Conservation (phyloP, 2,329 filamentous ascomycete species). For the Whalleya microplaca region DNA sequence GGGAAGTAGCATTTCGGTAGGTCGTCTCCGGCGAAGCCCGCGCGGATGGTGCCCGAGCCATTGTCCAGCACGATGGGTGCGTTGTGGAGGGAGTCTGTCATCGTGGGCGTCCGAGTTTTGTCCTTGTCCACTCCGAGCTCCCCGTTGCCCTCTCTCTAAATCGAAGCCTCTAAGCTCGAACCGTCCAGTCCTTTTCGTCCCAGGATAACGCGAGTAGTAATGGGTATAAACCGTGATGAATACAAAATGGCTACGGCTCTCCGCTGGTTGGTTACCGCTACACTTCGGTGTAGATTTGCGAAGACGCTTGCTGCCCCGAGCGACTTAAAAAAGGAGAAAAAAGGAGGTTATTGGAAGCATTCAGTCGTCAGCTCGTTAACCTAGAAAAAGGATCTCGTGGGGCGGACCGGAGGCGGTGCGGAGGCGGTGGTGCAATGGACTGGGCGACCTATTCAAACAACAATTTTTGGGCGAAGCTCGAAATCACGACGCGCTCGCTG, state of each 20-base stretch:
- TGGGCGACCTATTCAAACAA: slow-evolving; percentile 3
- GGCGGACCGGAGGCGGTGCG: neutral
- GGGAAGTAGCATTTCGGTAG: slow-evolving; percentile 96
- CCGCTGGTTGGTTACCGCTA: slow-evolving; percentile 11
- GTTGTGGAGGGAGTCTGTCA: slow-evolving; percentile 80
- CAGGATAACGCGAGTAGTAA: neutral
- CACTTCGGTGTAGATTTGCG: neutral
- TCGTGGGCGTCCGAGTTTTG: slow-evolving; percentile 36
- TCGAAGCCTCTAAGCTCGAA: slow-evolving; percentile 1
- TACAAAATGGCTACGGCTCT: slow-evolving; percentile 6
- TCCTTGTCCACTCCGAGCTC: slow-evolving; percentile 22
- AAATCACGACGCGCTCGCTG: slow-evolving; percentile 31
- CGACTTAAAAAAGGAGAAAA: slow-evolving; percentile 5
- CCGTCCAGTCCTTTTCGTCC: neutral
- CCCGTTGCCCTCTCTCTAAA: slow-evolving; percentile 14
- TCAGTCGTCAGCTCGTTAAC: slow-evolving; percentile 16
- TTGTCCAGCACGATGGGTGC: slow-evolving; percentile 99
- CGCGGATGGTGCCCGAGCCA: slow-evolving; percentile 95
- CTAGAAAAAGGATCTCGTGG: slow-evolving; percentile 15
- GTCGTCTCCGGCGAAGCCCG: slow-evolving; percentile 95
- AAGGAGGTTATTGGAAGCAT: slow-evolving; percentile 1
- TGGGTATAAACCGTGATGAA: neutral
- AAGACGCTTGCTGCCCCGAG: neutral
- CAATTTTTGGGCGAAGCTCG: slow-evolving; percentile 26
- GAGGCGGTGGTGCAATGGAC: neutral